A percentile compares a stretch with the other conserved stretches of the same genome.
Evolutionary conservation across 768 basidiomycete genomes (phyloP).

Genomic region (Leucogyrophana mollusca): DNA sequence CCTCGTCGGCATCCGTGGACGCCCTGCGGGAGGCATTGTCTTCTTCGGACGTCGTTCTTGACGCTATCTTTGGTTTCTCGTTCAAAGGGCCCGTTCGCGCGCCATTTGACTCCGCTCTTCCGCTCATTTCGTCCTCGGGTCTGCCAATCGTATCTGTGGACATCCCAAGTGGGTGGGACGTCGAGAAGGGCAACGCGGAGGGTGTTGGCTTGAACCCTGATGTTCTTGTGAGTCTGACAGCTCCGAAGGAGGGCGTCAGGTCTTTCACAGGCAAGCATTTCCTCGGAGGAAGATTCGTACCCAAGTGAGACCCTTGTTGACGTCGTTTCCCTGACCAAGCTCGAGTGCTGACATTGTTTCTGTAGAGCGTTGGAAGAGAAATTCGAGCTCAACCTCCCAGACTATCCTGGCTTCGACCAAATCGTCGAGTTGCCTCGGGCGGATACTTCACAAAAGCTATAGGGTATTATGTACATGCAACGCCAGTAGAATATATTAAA

Average conservation of each 20-base stretch:
- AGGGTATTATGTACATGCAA: background rate
- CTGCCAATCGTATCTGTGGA: conserved; percentile 93
- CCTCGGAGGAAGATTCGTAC: conserved; percentile 90
- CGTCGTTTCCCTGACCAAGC: background rate
- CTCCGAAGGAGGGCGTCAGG: conserved; percentile 87
- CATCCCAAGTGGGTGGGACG: conserved; percentile 96
- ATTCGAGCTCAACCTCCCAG: conserved; percentile 76
- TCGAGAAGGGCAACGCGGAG: conserved; percentile 68
- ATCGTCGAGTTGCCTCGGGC: conserved; percentile 68
- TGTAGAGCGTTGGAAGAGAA: conserved; percentile 68
- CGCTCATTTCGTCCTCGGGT: conserved; percentile 56
- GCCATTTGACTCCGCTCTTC: conserved; percentile 81
- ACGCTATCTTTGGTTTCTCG: conserved; percentile 98
- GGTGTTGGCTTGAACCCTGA: conserved; percentile 67
- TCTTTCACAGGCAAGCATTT: conserved; percentile 83
- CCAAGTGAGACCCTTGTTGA: conserved; percentile 55
- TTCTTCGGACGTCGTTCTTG: conserved; percentile 80
- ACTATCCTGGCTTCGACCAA: conserved; percentile 77
- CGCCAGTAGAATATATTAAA: too few species aligned
- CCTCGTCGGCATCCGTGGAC: conserved; percentile 44
- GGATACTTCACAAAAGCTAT: conserved; percentile 9
- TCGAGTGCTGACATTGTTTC: conserved; percentile 2
- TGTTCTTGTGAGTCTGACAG: conserved; percentile 87
- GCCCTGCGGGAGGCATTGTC: conserved; percentile 49
- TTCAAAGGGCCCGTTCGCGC: conserved; percentile 88